Base-by-base conservation (phyloP, 164 flowering plant genomes). In the Magnolia changhungtana region DNA sequence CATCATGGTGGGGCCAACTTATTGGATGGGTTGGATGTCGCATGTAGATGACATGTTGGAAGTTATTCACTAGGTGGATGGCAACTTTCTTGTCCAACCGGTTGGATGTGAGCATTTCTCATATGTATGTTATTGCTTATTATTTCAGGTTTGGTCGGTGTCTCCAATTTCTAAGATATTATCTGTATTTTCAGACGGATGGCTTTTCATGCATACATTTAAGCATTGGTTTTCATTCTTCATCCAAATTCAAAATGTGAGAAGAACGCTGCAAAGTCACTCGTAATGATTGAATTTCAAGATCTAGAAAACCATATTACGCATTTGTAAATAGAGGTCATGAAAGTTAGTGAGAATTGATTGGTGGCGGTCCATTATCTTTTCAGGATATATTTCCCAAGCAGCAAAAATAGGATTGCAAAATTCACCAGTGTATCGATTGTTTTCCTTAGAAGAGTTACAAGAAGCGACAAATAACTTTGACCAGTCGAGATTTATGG, bases 401-500 rank as follows among this genome's bases (percentile, higher is more conserved):
- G 84, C 91, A 18, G 86, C 83, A 31, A 88, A 90, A 81, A 73
- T 88, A 45, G 96, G 93, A 68, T 77, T 87, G 29, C 93, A 89
- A 83, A 87, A 85, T 78, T 69, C 87, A n/a, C 91, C 89, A 18
- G 45, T 58, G n/a, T 87, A 85, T 77, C 87, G 90, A 58, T 49
- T 82, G 73, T 93, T 91, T 84, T 77, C 91, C 9, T 24, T 89
- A 45, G 90, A 88, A 79, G 97, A 93, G 84, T 77, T 95, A 78
- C 82, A 84, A 81, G 97, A 89, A 80, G 97, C 93, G 63, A 92
- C 98, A 73, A 83, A 86, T 69, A 84, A 89, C 78, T 92, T 95
- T 74, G 86, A 88, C 82, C 77, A 77, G 69, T 88, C 90, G 64
- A 70, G 80, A 14, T 83, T 85, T 69, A 20, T 95, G 78, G 97